Conservation (phyloP, 208 protist genomes). For the Trypanosoma vivax region DNA sequence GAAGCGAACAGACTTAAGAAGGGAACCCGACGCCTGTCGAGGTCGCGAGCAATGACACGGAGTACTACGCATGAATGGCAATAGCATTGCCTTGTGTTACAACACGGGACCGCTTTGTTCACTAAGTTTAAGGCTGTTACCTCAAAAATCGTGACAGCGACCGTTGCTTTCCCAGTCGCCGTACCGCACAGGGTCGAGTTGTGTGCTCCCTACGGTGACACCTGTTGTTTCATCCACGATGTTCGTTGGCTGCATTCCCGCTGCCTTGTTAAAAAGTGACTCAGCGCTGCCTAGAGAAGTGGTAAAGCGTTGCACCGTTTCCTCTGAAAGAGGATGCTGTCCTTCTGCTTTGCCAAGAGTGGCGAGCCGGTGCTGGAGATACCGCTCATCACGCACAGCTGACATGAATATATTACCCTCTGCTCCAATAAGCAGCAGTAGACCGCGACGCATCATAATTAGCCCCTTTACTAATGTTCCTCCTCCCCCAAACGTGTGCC, state of each 20-base stretch:
- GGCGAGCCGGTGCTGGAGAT: conserved; percentile 78
- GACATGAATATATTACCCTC: conserved; percentile 71
- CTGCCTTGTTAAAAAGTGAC: conserved; percentile 81
- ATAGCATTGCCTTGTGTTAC: too few species aligned
- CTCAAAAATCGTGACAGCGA: conserved; percentile 83
- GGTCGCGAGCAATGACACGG: too few species aligned
- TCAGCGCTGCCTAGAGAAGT: conserved; percentile 73
- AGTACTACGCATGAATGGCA: too few species aligned
- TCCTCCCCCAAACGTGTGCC: conserved; percentile 5
- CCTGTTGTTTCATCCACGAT: conserved; percentile 83
- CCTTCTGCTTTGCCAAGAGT: conserved; percentile 66
- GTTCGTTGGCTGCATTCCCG: conserved; percentile 67
- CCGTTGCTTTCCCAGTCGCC: conserved; percentile 89
- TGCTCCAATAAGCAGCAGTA: conserved; percentile 51
- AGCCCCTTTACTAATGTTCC: conserved; percentile 8
- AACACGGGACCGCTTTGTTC: too few species aligned
- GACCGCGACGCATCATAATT: conserved; percentile 55
- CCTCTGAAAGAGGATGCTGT: conserved; percentile 47
- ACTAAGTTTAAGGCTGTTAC: too few species aligned
- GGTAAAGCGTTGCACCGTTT: conserved; percentile 79
- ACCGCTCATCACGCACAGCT: conserved; percentile 66
- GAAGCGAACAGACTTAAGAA: too few species aligned
- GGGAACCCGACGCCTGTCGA: too few species aligned
- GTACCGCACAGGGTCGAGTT: conserved; percentile 79
- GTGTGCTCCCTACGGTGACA: conserved; percentile 73